These are phyloP conservation scores for Lactarius akahatsu DNA, from an alignment of 768 basidiomycete genomes.

Conservation along the genomic window DNA sequence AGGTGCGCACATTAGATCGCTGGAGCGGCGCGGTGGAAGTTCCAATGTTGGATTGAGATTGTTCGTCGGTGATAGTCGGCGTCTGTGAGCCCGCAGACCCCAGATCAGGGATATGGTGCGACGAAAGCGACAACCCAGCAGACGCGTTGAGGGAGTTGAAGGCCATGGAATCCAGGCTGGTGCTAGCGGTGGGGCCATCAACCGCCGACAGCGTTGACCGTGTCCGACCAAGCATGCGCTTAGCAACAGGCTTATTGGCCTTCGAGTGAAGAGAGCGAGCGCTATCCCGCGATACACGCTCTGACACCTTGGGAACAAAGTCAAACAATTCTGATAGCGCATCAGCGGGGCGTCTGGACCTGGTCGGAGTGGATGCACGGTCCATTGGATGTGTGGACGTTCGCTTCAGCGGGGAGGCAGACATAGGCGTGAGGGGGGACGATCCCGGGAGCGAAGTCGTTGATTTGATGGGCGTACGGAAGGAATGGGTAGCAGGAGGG, in stretches of 20 bases:
- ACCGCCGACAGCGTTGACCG: constrained; percentile 57
- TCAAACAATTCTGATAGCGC: constrained; percentile 51
- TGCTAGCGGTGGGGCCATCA: constrained; percentile 33
- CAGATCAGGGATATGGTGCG: constrained; percentile 29
- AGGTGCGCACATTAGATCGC: constrained; percentile 56
- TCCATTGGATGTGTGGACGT: constrained; percentile 16
- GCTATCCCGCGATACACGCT: constrained; percentile 7
- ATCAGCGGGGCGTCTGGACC: constrained; percentile 34
- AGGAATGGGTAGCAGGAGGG: constrained; percentile 16
- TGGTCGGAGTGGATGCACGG: constrained; percentile 17
- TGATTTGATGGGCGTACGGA: constrained; percentile 27
- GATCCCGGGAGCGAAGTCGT: constrained; percentile 12
- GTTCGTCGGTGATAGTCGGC: constrained; percentile 29
- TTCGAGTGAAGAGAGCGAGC: constrained; percentile 19
- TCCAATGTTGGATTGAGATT: constrained; percentile 23
- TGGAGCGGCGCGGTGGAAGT: constrained; percentile 23
- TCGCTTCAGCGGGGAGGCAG: constrained; percentile 12
- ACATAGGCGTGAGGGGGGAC: constrained; percentile 27
- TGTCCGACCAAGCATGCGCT: constrained; percentile 71
- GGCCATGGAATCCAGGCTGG: constrained; percentile 31
- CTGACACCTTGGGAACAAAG: constrained; percentile 32
- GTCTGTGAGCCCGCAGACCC: constrained; percentile 1
- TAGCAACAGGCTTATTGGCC: constrained; percentile 43
- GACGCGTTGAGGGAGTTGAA: constrained; percentile 28
- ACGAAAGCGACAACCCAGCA: constrained; percentile 23